Evolutionary conservation across 2,329 filamentous ascomycete genomes (phyloP).

Genomic region (Penicillium olsonii): DNA sequence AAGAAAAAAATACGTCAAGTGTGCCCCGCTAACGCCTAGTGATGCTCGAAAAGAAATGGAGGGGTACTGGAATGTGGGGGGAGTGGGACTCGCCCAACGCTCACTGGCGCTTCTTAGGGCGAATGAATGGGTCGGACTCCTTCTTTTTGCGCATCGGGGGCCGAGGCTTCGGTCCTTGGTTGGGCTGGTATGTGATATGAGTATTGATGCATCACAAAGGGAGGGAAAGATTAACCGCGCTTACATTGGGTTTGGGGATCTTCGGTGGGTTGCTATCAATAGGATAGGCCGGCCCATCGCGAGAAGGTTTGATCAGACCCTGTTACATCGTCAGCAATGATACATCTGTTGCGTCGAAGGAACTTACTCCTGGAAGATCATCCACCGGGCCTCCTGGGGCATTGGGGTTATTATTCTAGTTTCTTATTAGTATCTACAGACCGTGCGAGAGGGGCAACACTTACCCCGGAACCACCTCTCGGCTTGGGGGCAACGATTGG

Average conservation of each 20-base stretch:
- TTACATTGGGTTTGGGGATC: constrained; percentile 26
- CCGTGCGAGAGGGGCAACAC: background rate
- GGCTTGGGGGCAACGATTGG: constrained; percentile 21
- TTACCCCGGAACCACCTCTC: constrained; percentile 8
- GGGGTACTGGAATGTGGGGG: background rate
- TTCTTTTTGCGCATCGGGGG: constrained; percentile 43
- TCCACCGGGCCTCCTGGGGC: constrained; percentile 21
- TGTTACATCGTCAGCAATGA: constrained; percentile 27
- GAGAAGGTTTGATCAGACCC: constrained; percentile 44
- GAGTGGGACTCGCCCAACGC: background rate
- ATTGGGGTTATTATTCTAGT: background rate
- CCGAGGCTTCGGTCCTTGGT: constrained; percentile 17
- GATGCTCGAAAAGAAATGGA: constrained; percentile 6
- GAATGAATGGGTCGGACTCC: constrained; percentile 43
- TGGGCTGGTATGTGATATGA: constrained; percentile 23
- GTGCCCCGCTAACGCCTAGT: constrained; percentile 3
- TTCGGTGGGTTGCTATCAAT: constrained; percentile 21
- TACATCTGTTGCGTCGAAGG: background rate
- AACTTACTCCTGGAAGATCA: constrained; percentile 17
- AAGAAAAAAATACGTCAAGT: background rate
- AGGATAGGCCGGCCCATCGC: constrained; percentile 35
- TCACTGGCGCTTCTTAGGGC: constrained; percentile 38
- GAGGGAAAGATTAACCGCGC: constrained; percentile 2
- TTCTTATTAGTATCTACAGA: background rate
- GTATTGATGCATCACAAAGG: constrained; percentile 3